Evolutionary conservation across 441 rosid genomes (phyloP), one percentile per base, ranked within the genome.

Genomic region (Pelargonium citronellum): DNA sequence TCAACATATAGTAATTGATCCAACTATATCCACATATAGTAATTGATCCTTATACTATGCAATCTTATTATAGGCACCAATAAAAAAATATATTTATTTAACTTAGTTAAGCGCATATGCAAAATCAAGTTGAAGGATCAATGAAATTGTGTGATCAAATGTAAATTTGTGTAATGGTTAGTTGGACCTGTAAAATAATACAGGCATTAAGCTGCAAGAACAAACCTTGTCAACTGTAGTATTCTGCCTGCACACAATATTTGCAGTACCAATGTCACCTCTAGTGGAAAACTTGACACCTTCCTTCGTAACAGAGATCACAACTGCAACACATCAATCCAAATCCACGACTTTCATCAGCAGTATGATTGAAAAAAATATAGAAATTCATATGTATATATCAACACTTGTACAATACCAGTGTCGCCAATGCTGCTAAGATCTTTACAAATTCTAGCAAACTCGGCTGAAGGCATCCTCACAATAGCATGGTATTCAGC

Each of bases 401-500:
- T 2, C 4, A n/a, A 51, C 58, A 58, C 58, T 16, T 41, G 15
- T 19, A 58, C 24, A 24, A 17, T 84, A 87, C 99, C 97, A 8
- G 99, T 95, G 69, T 95, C 99, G 37, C 98, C 99, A 69, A 95
- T 89, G 83, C 78, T 87, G 67, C 91, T 84, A 67, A 92, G 99
- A 83, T 95, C 98, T 73, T 70, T 92, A 77, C 97, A 92, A 65
- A 95, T 95, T 79, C 91, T 88, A 24, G 90, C 83, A 80, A 95
- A 92, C 67, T 95, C 98, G 65, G 82, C 71, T 10, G 99, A 90
- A 1, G 97, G 97, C 97, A 95, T 95, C 72, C 83, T 79, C 60
- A 95, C 97, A 73, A 92, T 95, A 0, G 99, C 92, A 17, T 95
- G 97, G 66, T 90, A 95, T 73, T 95, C 98, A 20, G 99, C 99